Evolutionary conservation across 1,284 basidiomycete genomes (phyloP).

Genomic region (Leccinum brunneo-olivaceum): DNA sequence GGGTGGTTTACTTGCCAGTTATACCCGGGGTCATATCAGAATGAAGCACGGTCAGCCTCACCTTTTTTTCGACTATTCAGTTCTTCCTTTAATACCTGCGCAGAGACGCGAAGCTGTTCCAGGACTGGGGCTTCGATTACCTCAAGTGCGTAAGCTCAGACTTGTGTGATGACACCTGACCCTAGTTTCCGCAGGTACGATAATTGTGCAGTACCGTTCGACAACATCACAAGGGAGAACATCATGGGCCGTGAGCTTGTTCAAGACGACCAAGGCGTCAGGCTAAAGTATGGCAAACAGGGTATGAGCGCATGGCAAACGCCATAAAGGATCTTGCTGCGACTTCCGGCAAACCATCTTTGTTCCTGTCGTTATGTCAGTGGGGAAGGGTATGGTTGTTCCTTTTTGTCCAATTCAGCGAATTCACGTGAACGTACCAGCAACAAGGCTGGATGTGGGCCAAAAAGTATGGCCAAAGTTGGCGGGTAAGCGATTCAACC

Average conservation of each 20-base stretch:
- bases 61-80: background rate
- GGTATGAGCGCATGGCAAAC: conserved; percentile 47
- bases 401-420: background rate
- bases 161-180: background rate
- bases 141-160: conserved; percentile 39
- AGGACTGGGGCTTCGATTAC: conserved; percentile 55
- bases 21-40: conserved; percentile 29
- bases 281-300: conserved; percentile 21
- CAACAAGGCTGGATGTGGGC: conserved; percentile 58
- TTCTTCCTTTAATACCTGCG: background rate
- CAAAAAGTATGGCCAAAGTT: conserved; percentile 45
- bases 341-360: conserved; percentile 37
- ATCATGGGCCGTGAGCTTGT: conserved; percentile 47
- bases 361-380: conserved; percentile 49
- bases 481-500: conserved; percentile 40
- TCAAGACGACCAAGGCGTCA: background rate
- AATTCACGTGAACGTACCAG: conserved; percentile 26
- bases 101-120: conserved; percentile 43
- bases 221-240: conserved; percentile 45
- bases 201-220: conserved; percentile 54
- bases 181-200: conserved; percentile 39
- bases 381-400: conserved; percentile 46
- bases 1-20: conserved; percentile 31
- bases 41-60: conserved; percentile 22
- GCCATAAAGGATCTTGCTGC: conserved; percentile 42